phyloP scores from a whole-genome alignment of 179 eudicot genomes.

The Carnegiea gigantea region DNA sequence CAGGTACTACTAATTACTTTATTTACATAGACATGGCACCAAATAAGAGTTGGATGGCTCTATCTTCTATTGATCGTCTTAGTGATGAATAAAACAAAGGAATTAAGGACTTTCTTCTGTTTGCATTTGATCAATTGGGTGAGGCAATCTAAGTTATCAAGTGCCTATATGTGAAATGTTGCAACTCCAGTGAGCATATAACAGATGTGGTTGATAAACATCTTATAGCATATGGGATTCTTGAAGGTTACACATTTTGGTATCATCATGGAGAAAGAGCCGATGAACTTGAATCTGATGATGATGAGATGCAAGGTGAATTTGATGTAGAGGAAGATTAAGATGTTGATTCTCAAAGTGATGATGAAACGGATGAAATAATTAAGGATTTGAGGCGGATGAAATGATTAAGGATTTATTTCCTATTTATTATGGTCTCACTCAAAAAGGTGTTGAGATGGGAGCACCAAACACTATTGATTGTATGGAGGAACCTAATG shows the following conservation, averaged over 20 bases:
- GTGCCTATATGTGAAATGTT: not conserved
- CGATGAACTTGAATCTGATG: not conserved
- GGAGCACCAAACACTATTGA: not conserved
- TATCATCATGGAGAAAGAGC: slow-evolving; percentile 6
- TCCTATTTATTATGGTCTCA: not conserved
- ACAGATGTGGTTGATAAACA: not conserved
- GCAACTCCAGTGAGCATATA: too few species aligned
- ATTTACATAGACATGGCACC: not conserved
- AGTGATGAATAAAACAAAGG: not conserved
- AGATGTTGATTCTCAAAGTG: not conserved
- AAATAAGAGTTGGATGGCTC: not conserved
- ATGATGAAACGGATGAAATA: not conserved
- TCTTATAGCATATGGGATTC: not conserved
- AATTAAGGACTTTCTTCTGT: not conserved
- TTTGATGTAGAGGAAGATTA: not conserved
- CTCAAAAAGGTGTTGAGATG: not conserved
- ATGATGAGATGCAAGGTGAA: not conserved
- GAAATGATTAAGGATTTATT: not conserved
- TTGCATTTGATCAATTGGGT: not conserved
- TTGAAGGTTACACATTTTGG: not conserved
- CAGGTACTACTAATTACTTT: too few species aligned
- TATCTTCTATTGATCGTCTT: not conserved
- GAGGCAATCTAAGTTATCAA: not conserved
- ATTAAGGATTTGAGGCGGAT: not conserved
- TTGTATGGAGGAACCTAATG: not conserved